These are phyloP conservation scores for Fomitopsis serialis DNA, from an alignment of 768 basidiomycete species.

Conservation along the genomic window DNA sequence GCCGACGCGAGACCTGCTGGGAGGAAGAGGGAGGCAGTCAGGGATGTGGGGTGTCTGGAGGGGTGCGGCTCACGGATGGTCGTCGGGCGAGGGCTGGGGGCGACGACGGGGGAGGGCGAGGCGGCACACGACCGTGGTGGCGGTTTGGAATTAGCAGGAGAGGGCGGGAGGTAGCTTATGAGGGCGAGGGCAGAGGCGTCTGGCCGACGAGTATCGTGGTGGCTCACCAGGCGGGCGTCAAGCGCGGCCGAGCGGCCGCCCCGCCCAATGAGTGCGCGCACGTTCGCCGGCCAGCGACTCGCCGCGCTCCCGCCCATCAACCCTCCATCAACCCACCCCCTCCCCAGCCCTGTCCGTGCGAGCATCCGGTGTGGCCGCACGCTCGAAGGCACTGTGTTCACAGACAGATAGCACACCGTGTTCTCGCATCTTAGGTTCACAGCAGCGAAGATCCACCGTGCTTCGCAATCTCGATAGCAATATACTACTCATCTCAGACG, in stretches of 20 bases:
- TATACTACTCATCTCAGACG: background rate
- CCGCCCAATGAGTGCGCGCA: conserved; percentile 35
- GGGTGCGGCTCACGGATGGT: background rate
- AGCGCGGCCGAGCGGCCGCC: conserved; percentile 1
- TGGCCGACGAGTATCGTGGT: background rate
- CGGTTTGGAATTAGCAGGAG: background rate
- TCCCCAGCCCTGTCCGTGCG: background rate
- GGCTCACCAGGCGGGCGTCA: background rate
- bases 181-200: conserved; percentile 2
- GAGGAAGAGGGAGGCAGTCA: too few relatives aligned
- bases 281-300: conserved; percentile 41
- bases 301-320: background rate
- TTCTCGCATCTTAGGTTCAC: conserved; percentile 1
- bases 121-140: conserved; percentile 17
- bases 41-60: background rate
- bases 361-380: too few relatives aligned
- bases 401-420: background rate
- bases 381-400: background rate
- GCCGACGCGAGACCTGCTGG: background rate
- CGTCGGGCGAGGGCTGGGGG: background rate
- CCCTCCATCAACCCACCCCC: background rate
- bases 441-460: background rate
- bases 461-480: conserved; percentile 1
- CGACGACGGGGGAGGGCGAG: background rate
- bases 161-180: conserved; percentile 5